These are phyloP conservation scores for Hymenoscyphus fraxineus DNA, from an alignment of 2,329 filamentous ascomycete genomes.

Conservation along the genomic window DNA sequence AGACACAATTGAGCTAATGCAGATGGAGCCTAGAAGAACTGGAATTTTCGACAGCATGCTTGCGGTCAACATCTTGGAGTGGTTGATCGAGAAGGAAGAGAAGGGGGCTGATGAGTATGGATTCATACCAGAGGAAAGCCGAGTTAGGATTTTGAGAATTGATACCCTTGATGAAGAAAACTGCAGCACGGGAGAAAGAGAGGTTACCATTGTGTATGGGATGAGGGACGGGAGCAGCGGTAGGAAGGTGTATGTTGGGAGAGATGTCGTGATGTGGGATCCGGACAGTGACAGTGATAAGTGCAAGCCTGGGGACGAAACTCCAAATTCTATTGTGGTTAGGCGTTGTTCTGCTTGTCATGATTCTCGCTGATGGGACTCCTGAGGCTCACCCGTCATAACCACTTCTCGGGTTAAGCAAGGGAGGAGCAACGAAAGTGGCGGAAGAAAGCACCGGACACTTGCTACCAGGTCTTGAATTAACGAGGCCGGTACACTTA, in stretches of 20 bases:
- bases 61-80: background rate
- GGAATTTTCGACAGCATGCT: background rate
- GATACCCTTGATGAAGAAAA: background rate
- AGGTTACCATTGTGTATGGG: background rate
- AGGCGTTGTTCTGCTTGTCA: no score
- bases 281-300: background rate
- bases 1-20: background rate
- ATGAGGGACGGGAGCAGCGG: background rate
- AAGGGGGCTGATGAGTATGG: background rate
- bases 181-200: background rate
- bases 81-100: background rate
- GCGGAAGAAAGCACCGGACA: no score
- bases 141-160: background rate
- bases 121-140: background rate
- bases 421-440: no score
- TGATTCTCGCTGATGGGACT: no score
- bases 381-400: no score
- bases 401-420: no score
- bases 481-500: no score
- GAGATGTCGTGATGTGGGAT: background rate
- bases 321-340: no score
- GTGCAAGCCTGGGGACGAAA: no score
- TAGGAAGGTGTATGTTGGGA: background rate
- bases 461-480: no score
- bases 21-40: background rate